phyloP scores from a whole-genome alignment of 2,329 filamentous ascomycete genomes.

The Xylariaceae sp. region DNA sequence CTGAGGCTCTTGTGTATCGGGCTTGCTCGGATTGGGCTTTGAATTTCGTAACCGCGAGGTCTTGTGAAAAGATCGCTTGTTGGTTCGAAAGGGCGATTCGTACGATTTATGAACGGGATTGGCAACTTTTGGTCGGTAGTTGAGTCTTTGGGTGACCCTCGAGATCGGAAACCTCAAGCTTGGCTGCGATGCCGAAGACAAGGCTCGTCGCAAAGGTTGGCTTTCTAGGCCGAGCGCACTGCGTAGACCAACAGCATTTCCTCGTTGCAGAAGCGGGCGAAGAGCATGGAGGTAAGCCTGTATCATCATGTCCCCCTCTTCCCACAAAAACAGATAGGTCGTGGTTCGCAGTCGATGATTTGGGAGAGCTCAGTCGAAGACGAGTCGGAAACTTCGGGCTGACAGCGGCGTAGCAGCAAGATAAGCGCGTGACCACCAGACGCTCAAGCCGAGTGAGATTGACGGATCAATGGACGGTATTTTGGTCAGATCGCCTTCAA shows the following conservation, averaged over 20 bases:
- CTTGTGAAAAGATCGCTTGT: constrained; percentile 27
- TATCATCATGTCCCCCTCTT: constrained; percentile 17
- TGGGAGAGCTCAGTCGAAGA: not conserved
- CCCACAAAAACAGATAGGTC: not conserved
- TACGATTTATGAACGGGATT: constrained; percentile 13
- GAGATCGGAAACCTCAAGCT: constrained; percentile 9
- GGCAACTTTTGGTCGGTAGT: constrained; percentile 16
- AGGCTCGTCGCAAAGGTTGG: constrained; percentile 18
- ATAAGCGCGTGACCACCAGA: constrained; percentile 9
- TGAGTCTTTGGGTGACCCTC: constrained; percentile 7
- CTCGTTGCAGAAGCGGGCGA: constrained; percentile 14
- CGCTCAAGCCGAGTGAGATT: not conserved
- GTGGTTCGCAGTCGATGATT: not conserved
- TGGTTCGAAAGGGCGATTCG: constrained; percentile 19
- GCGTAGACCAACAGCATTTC: constrained; percentile 16
- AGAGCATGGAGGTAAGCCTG: constrained; percentile 15
- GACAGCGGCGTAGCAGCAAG: not conserved
- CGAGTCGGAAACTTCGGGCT: not conserved
- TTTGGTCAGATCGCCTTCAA: not conserved
- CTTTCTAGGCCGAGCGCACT: constrained; percentile 19
- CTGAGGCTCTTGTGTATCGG: constrained; percentile 22
- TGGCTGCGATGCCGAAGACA: constrained; percentile 20
- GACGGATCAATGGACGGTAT: not conserved
- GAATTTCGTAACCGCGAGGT: constrained; percentile 26
- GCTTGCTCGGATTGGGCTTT: constrained; percentile 23